Base-by-base conservation (phyloP, 495 filamentous ascomycete genomes). In the Hypomontagnella submonticulosa region DNA sequence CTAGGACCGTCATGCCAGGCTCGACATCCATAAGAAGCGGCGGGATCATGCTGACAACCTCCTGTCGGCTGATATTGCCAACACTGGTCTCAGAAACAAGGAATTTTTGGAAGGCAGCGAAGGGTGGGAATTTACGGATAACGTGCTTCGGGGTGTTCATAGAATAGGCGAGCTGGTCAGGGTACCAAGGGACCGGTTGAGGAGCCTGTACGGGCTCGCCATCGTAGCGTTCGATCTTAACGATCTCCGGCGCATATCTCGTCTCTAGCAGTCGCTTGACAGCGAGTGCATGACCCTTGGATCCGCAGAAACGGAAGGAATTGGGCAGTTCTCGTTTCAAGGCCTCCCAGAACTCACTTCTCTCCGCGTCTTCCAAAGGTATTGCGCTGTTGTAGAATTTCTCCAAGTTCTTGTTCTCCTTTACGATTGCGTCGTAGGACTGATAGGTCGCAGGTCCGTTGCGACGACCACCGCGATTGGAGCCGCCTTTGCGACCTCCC, bases 41-140 rank as follows among this genome's bases (percentile, higher is more conserved):
- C 19, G 95, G 95, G 63, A 99, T 97, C 95, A 99, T 99, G 82
- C 91, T 96, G 61, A 99, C 95, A 16, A 94, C 87, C 79, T 99
- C 95, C 77, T 99, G 95, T 68, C 95, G 86, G 75, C 89, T 96
- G 73, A 99, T 98, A 72, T 98, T 99, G 71, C 95, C 95, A 50
- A 97, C 91, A 43, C 90, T 92, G 9, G 95, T 97, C 81, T 99
- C 95, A 20, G 93, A 93, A 18, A 99, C 95, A n/a, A 99, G 80
- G 81, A 96, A 99, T 73, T 95, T 96, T 76, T 99, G 95, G 76
- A 99, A 98, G 12, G 89, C 89, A 43, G 91, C 87, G 74, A 99
- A 99, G 1, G 96, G 96, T 4, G 90, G 85, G 74, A 95, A 96
- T 61, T 91, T 91, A 54, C 96, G 88, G 66, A 98, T 81, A 56